phyloP scores from a whole-genome alignment of 495 filamentous ascomycete genomes.

The Ascobolus immersus region DNA sequence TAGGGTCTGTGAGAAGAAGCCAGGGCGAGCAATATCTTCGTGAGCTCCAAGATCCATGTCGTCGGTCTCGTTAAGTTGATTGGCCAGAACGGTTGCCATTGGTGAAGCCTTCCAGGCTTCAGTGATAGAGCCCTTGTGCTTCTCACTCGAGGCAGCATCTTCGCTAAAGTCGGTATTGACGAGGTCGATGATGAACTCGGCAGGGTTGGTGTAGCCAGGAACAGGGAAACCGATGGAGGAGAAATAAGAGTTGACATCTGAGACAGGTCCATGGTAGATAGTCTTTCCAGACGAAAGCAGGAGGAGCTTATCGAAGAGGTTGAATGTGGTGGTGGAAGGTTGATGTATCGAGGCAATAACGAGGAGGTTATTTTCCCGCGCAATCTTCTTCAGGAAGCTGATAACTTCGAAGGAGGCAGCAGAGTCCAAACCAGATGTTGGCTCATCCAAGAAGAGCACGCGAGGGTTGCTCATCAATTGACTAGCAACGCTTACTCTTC shows the following conservation, averaged over 20 bases:
- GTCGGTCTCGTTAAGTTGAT: slow-evolving; percentile 1
- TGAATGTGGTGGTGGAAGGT: slow-evolving; percentile 48
- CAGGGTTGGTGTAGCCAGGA: slow-evolving; percentile 45
- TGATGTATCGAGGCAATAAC: slow-evolving; percentile 64
- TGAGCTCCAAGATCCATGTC: slow-evolving; percentile 12
- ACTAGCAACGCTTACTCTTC: slow-evolving; percentile 48
- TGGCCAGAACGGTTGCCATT: slow-evolving; percentile 1
- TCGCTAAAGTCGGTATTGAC: slow-evolving; percentile 47
- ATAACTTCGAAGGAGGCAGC: slow-evolving; percentile 43
- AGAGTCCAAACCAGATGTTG: slow-evolving; percentile 55
- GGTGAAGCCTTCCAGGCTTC: slow-evolving; percentile 19
- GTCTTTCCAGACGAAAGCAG: slow-evolving; percentile 42
- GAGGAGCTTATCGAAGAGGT: slow-evolving; percentile 52
- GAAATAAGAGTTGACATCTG: slow-evolving; percentile 31
- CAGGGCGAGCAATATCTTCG: not conserved
- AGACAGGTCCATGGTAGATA: slow-evolving; percentile 41
- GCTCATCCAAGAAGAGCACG: slow-evolving; percentile 61
- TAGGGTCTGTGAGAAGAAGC: slow-evolving; percentile 7
- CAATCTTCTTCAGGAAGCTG: slow-evolving; percentile 21
- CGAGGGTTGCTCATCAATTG: slow-evolving; percentile 56
- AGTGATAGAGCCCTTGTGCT: slow-evolving; percentile 21
- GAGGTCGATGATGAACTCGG: slow-evolving; percentile 49
- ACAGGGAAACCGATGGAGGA: slow-evolving; percentile 29
- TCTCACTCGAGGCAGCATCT: slow-evolving; percentile 19
- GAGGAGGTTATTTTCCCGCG: slow-evolving; percentile 23